phyloP scores from a whole-genome alignment of 495 filamentous ascomycete species.

The Xylaria intraflava region DNA sequence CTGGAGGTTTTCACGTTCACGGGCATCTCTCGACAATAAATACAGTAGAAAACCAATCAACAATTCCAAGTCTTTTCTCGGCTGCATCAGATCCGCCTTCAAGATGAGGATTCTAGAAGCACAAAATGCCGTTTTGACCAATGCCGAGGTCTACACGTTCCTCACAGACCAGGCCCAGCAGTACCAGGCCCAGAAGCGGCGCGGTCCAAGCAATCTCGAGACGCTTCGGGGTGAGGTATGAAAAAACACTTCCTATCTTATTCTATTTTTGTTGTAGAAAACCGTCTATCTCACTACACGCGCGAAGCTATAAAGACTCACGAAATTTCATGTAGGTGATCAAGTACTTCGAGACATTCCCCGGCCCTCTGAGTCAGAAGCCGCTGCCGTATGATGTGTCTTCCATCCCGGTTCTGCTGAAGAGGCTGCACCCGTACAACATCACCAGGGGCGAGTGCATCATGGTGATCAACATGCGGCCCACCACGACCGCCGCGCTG shows the following conservation, averaged over 20 bases:
- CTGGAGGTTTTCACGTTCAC: no score
- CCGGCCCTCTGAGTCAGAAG: constrained; percentile 38
- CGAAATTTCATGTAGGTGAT: constrained; percentile 23
- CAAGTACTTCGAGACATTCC: constrained; percentile 33
- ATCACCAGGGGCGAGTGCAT: constrained; percentile 42
- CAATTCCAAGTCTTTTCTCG: no score
- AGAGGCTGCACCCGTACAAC: constrained; percentile 31
- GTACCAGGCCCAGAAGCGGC: constrained; percentile 33
- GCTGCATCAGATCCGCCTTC: neutral
- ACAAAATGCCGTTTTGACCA: constrained; percentile 40
- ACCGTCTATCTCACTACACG: no score
- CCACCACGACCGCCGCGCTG: constrained; percentile 28
- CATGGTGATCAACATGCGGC: constrained; percentile 41
- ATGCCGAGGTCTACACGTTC: constrained; percentile 45
- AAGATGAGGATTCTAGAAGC: constrained; percentile 46
- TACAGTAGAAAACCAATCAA: no score
- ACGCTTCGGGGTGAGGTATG: constrained; percentile 28
- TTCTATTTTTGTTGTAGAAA: no score
- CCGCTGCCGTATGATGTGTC: constrained; percentile 29
- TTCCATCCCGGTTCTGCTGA: constrained; percentile 28
- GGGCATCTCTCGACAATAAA: no score
- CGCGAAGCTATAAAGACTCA: neutral
- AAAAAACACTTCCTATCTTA: neutral
- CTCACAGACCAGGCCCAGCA: constrained; percentile 33
- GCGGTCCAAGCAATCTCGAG: constrained; percentile 35